Base-by-base conservation (phyloP, 192 early-diverging fungal species). In the Backusella morwellensis region DNA sequence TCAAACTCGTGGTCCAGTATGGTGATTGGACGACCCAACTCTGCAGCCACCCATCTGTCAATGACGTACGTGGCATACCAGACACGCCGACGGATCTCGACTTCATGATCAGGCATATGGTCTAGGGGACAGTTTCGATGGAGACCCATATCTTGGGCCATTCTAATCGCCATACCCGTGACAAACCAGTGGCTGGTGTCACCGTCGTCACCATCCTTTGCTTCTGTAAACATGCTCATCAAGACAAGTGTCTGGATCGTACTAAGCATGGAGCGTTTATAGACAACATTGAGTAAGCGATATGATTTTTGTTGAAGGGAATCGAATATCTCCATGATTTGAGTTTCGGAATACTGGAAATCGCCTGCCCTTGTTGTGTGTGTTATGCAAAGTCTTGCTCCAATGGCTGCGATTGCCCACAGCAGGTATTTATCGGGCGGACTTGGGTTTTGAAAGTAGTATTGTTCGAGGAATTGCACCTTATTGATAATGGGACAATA, bases 71-170 rank as follows among this genome's bases (percentile, higher is more conserved):
- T 86, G 17, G 88, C 84, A 87, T 89, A 95, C 93, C 93, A 95
- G 4, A 92, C 85, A n/a, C 92, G 86, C 35, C 86, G 87, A n/a
- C 93, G 80, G 29, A 91, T 77, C 78, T 93, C 91, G 0, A 80
- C 77, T 73, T 95, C 92, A 17, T 79, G 52, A 23, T 79, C 77
- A 50, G 87, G 86, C 9, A 89, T 67, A 68, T 83, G 81, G 85
- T 88, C 89, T 34, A 77, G 74, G 0, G 85, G 52, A 11, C 87
- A 82, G 79, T 89, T 91, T 23, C 92, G 84, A 70, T 95, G 93
- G 63, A 95, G 84, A 6, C 92, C 93, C 59, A 95, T 67, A 77
- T 95, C 93, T 83, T 93, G 92, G 8, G 93, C 93, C 85, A 93
- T 92, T 59, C 92, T 82, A 34, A 90, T 91, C 32, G 92, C 92